Evolutionary conservation across 2,329 filamentous ascomycete genomes (phyloP), one percentile per base, ranked within the genome.

Genomic region (Dactylellina parvicollis): DNA sequence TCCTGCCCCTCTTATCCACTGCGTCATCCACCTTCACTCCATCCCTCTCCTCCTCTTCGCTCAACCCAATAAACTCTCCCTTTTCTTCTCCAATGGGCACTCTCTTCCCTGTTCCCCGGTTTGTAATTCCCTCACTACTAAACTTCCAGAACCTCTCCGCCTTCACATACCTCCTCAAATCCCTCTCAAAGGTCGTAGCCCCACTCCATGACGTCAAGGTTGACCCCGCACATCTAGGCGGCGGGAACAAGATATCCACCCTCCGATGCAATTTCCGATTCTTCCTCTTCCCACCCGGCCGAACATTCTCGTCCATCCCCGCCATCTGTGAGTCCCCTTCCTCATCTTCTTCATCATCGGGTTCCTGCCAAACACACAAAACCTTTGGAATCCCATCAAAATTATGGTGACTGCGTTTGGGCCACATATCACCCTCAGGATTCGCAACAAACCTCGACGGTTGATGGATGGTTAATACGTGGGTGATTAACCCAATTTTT

Each of bases 321-420:
- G 76, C 79, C 9, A 80, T 76, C 36, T 72, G 67, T 8, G 67
- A 72, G 44, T 72, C 52, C 82, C 82, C 12, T 69, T 79, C 0
- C 78, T 78, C 65, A 18, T 71, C 66, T 81, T 80, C 0, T 78
- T 80, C 3, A 76, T 82, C 85, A 3, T 80, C 55, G 0, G 89
- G 89, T 78, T 92, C 84, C 79, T 96, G 91, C 94, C 94, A 98
- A 0, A 97, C 92, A 0, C 97, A 90, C 57, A 98, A 82, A 0
- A 92, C 92, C 80, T 97, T 97, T 80, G 98, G 93, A 0, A 98
- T 84, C 0, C 88, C 91, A 79, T 97, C 93, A 76, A 96, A 97
- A 0, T 91, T 91, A 30, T 66, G 67, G 22, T 66, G 66, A 22
- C 73, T 75, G 22, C 73, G 46, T 54, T 66, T 71, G 4, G 47